Base-by-base conservation (phyloP, 441 rosid genomes). In the Francoa sonchifolia region DNA sequence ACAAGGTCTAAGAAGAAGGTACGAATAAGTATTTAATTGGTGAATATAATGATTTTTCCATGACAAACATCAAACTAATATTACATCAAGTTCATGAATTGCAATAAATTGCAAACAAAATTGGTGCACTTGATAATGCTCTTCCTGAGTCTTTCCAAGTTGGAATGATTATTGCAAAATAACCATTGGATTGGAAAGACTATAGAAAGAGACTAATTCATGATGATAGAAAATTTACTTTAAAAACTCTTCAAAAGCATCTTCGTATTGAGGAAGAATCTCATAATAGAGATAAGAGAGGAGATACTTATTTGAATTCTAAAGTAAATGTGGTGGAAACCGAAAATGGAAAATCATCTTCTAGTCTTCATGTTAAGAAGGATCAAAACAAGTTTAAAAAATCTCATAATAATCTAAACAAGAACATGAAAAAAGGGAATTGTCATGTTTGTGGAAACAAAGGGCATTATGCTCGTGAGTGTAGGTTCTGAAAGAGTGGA, bases 71-170 rank as follows among this genome's bases (percentile, higher is more conserved):
- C 1, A 34, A 21, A 23, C 42, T 9, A 8, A 0, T 34, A 19
- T 14, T 13, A 2, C 8, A 14, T 2, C 21, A 33, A 33, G 9
- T 33, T 0, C 49, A 46, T 46, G 41, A 46, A 46, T 21, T 33
- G n/a, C 16, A 46, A 33, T 3, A 20, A 1, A 5, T 22, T 21
- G 50, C 22, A 6, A 33, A 14, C 6, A 21, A 46, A 3, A 0
- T 15, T 6, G 12, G 1, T 18, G 22, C 2, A 8, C 3, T 23
- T 0, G 22, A 46, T 3, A 34, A 32, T 13, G 6, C 35, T 25
- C 8, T 14, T 34, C 19, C 39, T 10, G 2, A 35, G 1, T 0
- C 25, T 2, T 36, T 47, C 10, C 17, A 47, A 23, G 33, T 35
- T 22, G 34, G 52, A 2, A 17, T 2, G 5, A 35, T 47, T 5